These are phyloP conservation scores for Aspergillus udagawae DNA, from an alignment of 2,329 filamentous ascomycete species.

Conservation along the genomic window DNA sequence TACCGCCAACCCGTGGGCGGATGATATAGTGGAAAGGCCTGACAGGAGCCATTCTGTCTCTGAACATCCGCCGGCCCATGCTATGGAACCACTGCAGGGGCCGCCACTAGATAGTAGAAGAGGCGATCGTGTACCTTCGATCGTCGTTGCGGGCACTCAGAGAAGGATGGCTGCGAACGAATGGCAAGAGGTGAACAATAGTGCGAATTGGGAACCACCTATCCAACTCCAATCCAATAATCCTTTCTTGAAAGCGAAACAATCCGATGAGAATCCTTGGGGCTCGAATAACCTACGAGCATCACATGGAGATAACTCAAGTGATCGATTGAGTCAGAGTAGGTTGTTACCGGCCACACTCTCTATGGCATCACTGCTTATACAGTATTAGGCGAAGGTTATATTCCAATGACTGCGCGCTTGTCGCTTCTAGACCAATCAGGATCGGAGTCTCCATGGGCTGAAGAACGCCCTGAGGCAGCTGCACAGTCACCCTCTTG, in stretches of 20 bases:
- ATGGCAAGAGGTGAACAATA: slow-evolving; percentile 14
- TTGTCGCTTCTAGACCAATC: slow-evolving; percentile 33
- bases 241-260: slow-evolving; percentile 33
- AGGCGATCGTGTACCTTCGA: slow-evolving; percentile 17
- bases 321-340: slow-evolving; percentile 33
- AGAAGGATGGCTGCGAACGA: slow-evolving; percentile 19
- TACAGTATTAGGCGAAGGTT: slow-evolving; percentile 28
- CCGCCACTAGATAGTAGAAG: slow-evolving; percentile 5
- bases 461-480: slow-evolving; percentile 15
- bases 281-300: slow-evolving; percentile 14
- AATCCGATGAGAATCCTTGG: slow-evolving; percentile 18
- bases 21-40: slow-evolving; percentile 23
- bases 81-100: slow-evolving; percentile 2
- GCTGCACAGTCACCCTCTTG: slow-evolving; percentile 6
- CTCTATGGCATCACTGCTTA: slow-evolving; percentile 8
- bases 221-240: slow-evolving; percentile 37
- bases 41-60: slow-evolving; percentile 9
- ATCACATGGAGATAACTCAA: slow-evolving; percentile 17
- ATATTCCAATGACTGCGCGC: slow-evolving; percentile 38
- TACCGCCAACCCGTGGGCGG: slow-evolving; percentile 29
- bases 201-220: slow-evolving; percentile 20
- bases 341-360: slow-evolving; percentile 5
- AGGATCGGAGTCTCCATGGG: slow-evolving; percentile 26
- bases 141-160: slow-evolving; percentile 20
- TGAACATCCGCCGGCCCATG: slow-evolving; percentile 3